Base-by-base conservation (phyloP, 1,284 basidiomycete genomes). In the Meripilus lineatus region DNA sequence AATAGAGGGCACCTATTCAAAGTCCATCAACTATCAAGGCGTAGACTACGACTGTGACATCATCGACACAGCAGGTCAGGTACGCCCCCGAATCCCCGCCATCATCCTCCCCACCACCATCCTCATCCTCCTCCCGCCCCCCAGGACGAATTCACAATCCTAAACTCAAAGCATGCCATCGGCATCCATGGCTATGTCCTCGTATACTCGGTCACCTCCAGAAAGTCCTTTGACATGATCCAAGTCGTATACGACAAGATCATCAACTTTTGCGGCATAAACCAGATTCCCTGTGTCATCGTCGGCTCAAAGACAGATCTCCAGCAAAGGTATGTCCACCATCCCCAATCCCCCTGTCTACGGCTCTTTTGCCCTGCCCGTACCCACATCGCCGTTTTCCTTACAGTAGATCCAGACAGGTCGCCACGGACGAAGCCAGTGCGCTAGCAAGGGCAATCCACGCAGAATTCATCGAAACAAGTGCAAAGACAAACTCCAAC, bases 31-130 rank as follows among this genome's bases (percentile, higher is more conserved):
- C 53, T 82, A 87, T 72, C 87, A 89, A 49, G 91, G 91, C 44
- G 73, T 79, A 35, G 86, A 93, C 54, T 98, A 91, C 61, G 82
- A 92, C 53, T 93, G 92, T 71, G 93, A 98, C 71, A 97, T 99
- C 70, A 92, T 99, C 61, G 96, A 99, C 69, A 97, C 94, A 48
- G 96, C 96, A 44, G 96, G 96, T 38, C 93, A 99, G 79, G 85
- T 79, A 38, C 42, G 58, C 53, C 46, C 17, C 47, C 44, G 14
- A 18, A 33, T 34, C 38, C 44, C 36, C 48, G 32, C 20, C 36
- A 33, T 30, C 45, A 25, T 32, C 4, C 36, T 13, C 33, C 43
- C 35, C 48, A 26, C 21, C 35, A 34, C 28, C 45, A 23, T 32
- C 5, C 36, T n/a, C 35, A 40, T 45, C 42, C 38, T 35, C 22